Conservation (phyloP, 768 basidiomycete genomes). For the Ramaria rubella region DNA sequence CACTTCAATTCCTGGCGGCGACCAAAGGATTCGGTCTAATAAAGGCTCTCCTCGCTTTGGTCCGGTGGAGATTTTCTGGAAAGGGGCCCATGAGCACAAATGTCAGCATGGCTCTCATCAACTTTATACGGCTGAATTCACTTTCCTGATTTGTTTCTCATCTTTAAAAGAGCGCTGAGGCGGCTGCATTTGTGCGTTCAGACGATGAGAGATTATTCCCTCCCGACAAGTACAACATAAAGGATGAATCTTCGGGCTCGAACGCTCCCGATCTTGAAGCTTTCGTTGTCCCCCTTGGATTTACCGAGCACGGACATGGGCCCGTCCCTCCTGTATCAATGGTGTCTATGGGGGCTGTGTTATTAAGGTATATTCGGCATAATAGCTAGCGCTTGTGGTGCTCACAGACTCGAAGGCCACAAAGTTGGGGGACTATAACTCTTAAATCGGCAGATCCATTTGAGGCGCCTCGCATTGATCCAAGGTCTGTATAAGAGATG, state of each 20-base stretch:
- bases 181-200: conserved; percentile 27
- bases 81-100: conserved; percentile 8
- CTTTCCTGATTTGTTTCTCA: not conserved
- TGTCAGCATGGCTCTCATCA: not conserved
- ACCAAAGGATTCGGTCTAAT: not conserved
- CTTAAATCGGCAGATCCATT: conserved; percentile 36
- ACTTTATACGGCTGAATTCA: not conserved
- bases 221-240: conserved; percentile 21
- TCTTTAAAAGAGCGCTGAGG: conserved; percentile 22
- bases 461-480: conserved; percentile 39
- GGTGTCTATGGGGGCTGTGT: conserved; percentile 14
- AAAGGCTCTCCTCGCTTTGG: not conserved
- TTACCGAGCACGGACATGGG: conserved; percentile 13
- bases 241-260: conserved; percentile 28
- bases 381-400: not conserved
- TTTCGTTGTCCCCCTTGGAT: conserved; percentile 23
- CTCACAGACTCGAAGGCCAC: conserved; percentile 31
- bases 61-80: conserved; percentile 6
- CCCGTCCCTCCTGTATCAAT: conserved; percentile 4
- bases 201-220: conserved; percentile 28
- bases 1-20: not conserved
- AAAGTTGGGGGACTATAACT: conserved; percentile 35
- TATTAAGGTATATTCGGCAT: conserved; percentile 24
- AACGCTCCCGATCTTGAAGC: conserved; percentile 32
- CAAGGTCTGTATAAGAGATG: conserved; percentile 31